Conservation (phyloP, 768 basidiomycete species). For the Pleurotus sapidus region DNA sequence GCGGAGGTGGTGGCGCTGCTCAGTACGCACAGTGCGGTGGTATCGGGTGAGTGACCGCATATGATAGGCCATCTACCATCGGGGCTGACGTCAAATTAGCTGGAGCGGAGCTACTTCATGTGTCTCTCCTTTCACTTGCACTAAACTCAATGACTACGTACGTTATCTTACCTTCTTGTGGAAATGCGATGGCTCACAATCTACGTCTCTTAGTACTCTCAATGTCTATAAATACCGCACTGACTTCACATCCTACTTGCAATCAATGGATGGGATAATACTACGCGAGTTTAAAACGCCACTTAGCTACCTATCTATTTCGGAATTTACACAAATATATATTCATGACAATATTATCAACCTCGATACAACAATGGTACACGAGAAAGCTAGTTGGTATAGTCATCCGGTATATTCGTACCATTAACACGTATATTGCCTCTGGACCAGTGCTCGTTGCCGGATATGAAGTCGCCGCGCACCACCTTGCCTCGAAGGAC, state of each 20-base stretch:
- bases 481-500: constrained; percentile 53
- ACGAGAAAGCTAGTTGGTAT: too few relatives aligned
- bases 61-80: not conserved
- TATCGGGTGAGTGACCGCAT: not conserved
- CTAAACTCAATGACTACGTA: constrained; percentile 1
- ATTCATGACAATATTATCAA: too few relatives aligned
- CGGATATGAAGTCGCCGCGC: constrained; percentile 57
- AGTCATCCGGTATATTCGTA: constrained; percentile 1
- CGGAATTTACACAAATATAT: too few relatives aligned
- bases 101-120: not conserved
- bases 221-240: not conserved
- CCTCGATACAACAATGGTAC: too few relatives aligned
- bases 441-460: constrained; percentile 60
- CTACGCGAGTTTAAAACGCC: too few relatives aligned
- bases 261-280: too few relatives aligned
- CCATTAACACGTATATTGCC: constrained; percentile 36
- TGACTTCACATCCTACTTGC: too few relatives aligned
- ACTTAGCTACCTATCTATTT: too few relatives aligned
- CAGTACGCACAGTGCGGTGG: constrained; percentile 4
- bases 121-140: not conserved
- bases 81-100: not conserved
- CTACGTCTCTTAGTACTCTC: not conserved
- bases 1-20: not conserved
- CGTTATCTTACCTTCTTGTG: not conserved
- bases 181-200: not conserved